Conservation (phyloP, 1,139 yeast species). For the Geotrichum bryndzae region DNA sequence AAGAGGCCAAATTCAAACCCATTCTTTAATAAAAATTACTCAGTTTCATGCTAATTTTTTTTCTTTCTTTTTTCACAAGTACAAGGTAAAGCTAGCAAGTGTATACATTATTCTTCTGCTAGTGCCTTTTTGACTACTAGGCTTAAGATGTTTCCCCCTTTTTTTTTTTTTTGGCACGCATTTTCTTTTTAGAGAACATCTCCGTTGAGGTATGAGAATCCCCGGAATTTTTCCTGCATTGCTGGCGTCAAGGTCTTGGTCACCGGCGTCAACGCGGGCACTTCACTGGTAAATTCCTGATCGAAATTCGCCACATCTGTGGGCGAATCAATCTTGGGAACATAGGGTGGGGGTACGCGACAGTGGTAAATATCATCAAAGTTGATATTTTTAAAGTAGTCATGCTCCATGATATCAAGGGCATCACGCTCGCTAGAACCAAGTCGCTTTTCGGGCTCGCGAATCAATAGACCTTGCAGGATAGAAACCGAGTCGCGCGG, state of each 20-base stretch:
- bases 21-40: too few relatives aligned
- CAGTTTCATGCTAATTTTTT: too few relatives aligned
- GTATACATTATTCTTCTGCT: too few relatives aligned
- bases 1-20: too few relatives aligned
- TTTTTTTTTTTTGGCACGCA: not conserved
- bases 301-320: constrained; percentile 92
- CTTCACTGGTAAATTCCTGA: constrained; percentile 88
- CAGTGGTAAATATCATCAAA: constrained; percentile 78
- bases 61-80: too few relatives aligned
- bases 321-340: constrained; percentile 76
- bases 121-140: too few relatives aligned
- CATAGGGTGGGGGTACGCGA: constrained; percentile 59
- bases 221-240: constrained; percentile 95
- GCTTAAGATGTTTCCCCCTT: too few relatives aligned
- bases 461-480: constrained; percentile 79
- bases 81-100: too few relatives aligned
- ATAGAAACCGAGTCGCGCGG: constrained; percentile 94
- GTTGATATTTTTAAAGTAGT: constrained; percentile 82
- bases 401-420: constrained; percentile 87
- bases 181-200: constrained; percentile 31
- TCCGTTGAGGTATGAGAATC: constrained; percentile 84
- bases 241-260: constrained; percentile 78
- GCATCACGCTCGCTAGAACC: constrained; percentile 90
- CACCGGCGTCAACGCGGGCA: constrained; percentile 92
- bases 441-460: constrained; percentile 76